Conservation (phyloP, 148 eudicot species). For the Talinum fruticosum region DNA sequence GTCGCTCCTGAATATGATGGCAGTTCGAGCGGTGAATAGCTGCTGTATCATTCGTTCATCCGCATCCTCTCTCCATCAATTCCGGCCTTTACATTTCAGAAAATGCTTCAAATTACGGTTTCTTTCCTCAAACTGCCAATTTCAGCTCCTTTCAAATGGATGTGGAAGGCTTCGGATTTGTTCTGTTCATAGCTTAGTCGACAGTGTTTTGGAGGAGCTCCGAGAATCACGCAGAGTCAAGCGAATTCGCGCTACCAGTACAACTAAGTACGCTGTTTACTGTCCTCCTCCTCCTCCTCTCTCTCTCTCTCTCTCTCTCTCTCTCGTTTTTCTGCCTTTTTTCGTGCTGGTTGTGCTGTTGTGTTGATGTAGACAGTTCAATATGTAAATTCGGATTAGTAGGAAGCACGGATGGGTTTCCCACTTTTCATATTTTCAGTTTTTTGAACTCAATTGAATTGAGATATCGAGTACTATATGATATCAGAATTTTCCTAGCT, state of each 20-base stretch:
- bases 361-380: not conserved
- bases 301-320: not conserved
- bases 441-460: too few species aligned
- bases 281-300: not conserved
- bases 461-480: not conserved
- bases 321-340: not conserved
- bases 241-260: conserved; percentile 31
- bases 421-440: not conserved
- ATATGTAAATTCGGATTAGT: not conserved
- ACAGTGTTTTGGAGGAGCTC: conserved; percentile 50
- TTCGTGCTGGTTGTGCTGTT: not conserved
- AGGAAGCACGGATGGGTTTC: not conserved
- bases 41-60: conserved; percentile 42
- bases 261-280: conserved; percentile 37
- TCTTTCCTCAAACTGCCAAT: conserved; percentile 20
- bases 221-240: conserved; percentile 26
- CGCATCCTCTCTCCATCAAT: conserved; percentile 30
- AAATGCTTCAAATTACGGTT: conserved; percentile 11
- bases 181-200: conserved; percentile 41
- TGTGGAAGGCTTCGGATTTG: conserved; percentile 22
- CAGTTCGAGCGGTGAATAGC: conserved; percentile 48
- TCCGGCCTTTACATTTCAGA: not conserved
- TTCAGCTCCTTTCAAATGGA: conserved; percentile 8
- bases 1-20: conserved; percentile 26
- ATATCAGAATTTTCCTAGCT: not conserved